These are phyloP conservation scores for Pilatotrama ljubarskyi DNA, from an alignment of 768 basidiomycete species.

Conservation along the genomic window DNA sequence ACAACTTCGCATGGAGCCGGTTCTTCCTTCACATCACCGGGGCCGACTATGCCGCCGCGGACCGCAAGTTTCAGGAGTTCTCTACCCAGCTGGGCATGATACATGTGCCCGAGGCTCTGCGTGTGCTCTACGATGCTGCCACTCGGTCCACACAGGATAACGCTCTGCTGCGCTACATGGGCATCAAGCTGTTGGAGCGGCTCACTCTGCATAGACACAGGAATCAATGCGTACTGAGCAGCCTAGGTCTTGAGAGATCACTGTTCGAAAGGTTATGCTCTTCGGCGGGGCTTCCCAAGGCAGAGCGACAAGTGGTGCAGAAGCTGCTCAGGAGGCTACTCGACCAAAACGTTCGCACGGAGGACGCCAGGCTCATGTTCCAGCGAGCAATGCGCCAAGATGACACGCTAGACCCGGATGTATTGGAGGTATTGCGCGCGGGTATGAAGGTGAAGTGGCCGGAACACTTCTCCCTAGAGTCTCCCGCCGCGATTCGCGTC, in stretches of 20 bases:
- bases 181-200: constrained; percentile 64
- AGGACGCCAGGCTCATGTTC: constrained; percentile 65
- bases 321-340: constrained; percentile 68
- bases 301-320: constrained; percentile 56
- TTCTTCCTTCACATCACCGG: constrained; percentile 53
- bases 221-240: constrained; percentile 68
- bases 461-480: constrained; percentile 71
- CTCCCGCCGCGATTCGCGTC: constrained; percentile 50
- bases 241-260: constrained; percentile 52
- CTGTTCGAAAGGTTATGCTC: constrained; percentile 51
- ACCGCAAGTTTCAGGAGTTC: constrained; percentile 44
- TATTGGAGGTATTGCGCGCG: constrained; percentile 68
- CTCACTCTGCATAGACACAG: constrained; percentile 62
- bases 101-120: constrained; percentile 58
- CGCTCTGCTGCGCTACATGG: constrained; percentile 47
- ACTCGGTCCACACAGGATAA: constrained; percentile 39
- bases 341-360: constrained; percentile 71
- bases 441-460: constrained; percentile 79
- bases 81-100: constrained; percentile 48
- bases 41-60: constrained; percentile 43
- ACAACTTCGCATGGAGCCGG: constrained; percentile 58
- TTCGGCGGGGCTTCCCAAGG: constrained; percentile 34
- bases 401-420: constrained; percentile 57
- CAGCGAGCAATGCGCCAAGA: constrained; percentile 52
- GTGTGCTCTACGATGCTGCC: constrained; percentile 56